Evolutionary conservation across 2,329 filamentous ascomycete genomes (phyloP), one percentile per base, ranked within the genome.

Genomic region (Trichoderma lentiforme): DNA sequence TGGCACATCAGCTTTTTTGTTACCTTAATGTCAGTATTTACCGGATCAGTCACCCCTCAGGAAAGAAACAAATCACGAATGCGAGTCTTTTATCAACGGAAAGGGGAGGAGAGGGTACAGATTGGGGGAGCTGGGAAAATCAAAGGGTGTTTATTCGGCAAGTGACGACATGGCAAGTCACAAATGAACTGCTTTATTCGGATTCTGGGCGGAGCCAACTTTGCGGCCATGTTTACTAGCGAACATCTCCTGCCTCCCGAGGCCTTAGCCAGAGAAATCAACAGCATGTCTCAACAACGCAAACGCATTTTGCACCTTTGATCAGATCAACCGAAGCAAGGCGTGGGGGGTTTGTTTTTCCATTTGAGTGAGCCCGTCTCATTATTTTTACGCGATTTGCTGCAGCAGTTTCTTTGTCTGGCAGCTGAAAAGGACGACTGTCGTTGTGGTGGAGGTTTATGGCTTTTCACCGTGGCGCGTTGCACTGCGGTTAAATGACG

Each of bases 81-180:
- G 71, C 26, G 57, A 60, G 34, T 30, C 34, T 69, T 51, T 53
- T 53, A 62, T 70, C 43, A 51, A 61, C 43, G 67, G 57, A 21
- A 70, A 51, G 21, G 66, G 67, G 32, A 53, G 8, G 53, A 12
- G 34, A 9, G 57, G 56, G 56, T 61, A 60, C 61, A 36, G 67
- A 64, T 72, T 71, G 60, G 67, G 67, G 68, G 67, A 72, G 60
- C 65, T 69, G 67, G 71, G 61, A 53, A 61, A 60, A 43, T 56
- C 64, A 66, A 32, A 77, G 77, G 74, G 77, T 76, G 78, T 61
- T 76, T 77, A 57, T 78, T 76, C 75, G 75, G 74, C 73, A 76
- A 74, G 77, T 79, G 78, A 76, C 78, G 76, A 78, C 74, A 79
- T 73, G 76, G 77, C 75, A 74, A 79, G 77, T 77, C 78, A 77